Evolutionary conservation across 1,284 basidiomycete species (phyloP), one percentile per base, ranked within the genome.

Genomic region (Apiotrichum gracile): DNA sequence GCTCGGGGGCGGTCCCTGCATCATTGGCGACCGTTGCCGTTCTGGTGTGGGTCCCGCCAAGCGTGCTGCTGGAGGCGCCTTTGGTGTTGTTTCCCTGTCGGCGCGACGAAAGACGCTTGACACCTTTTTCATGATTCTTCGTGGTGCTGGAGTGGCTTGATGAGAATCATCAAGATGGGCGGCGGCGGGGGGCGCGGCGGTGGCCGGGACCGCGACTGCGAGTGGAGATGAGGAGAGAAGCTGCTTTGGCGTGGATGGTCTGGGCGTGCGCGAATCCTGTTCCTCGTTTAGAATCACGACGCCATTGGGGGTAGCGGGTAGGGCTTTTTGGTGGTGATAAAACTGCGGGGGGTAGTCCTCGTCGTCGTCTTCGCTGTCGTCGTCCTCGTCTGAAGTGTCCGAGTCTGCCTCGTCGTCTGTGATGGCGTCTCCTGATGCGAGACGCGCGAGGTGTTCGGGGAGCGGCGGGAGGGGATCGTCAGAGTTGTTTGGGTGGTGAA

Each of bases 1-100:
- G 47, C 68, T 70, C 7, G 72, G 72, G 13, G 72, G 74, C 13
- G 73, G 61, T 7, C 69, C 67, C 38, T 70, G 68, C 64, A 73
- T 70, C 24, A 52, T 48, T 5, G 56, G 53, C 33, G 58, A 49
- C 31, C 54, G 47, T 33, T 49, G 44, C 27, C 51, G 47, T 17
- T 54, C 47, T 13, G 43, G 49, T 17, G 41, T 35, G n/a, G 33
- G 31, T 13, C 31, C 31, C 31, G 35, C 21, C 46, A 24, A 39
- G 24, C 22, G 24, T 34, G 26, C 31, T n/a, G n/a, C 33, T n/a
- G 43, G 38, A 4, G 51, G 9, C n/a, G n/a, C n/a, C n/a, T 35
- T 47, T 48, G 10, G 13, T 19, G 35, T 41, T 40, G 4, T 41
- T 34, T 12, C 21, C n/a, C 21, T 47, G 26, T 52, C 43, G 9